These are phyloP conservation scores for Metarhizium anisopliae DNA, from an alignment of 2,329 filamentous ascomycete species.

Conservation along the genomic window DNA sequence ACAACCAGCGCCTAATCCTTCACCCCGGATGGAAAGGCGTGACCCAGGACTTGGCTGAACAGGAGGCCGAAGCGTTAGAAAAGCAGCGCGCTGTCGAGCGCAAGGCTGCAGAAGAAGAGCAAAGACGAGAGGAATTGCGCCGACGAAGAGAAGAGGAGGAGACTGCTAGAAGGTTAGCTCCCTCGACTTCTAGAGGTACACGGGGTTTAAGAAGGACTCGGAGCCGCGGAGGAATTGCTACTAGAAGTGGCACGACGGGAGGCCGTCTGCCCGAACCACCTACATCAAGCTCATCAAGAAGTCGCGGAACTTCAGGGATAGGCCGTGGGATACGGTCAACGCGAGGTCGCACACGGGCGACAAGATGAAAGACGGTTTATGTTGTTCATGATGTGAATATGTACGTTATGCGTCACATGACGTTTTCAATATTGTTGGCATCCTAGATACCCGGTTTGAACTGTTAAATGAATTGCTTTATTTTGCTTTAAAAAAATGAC, in stretches of 20 bases:
- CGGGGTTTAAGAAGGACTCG: conserved; percentile 22
- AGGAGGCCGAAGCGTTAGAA: conserved; percentile 68
- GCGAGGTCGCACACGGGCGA: conserved; percentile 24
- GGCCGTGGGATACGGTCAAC: conserved; percentile 23
- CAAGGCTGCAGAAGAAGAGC: conserved; percentile 68
- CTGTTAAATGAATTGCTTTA: conserved; percentile 9
- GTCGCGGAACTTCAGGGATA: conserved; percentile 25
- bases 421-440: neutral
- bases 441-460: conserved; percentile 21
- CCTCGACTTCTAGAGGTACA: conserved; percentile 19
- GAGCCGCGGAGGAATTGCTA: conserved; percentile 17
- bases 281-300: conserved; percentile 17
- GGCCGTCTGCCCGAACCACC: conserved; percentile 19
- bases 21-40: conserved; percentile 87
- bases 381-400: conserved; percentile 4
- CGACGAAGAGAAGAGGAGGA: conserved; percentile 56
- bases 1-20: conserved; percentile 87
- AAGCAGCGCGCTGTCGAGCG: conserved; percentile 72
- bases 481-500: conserved; percentile 80
- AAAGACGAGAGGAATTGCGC: conserved; percentile 61
- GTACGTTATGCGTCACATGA: conserved; percentile 7
- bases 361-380: conserved; percentile 13
- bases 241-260: conserved; percentile 17
- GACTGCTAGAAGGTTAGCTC: conserved; percentile 22
- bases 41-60: conserved; percentile 73